phyloP scores from a whole-genome alignment of 257 asterid species.

The Solanum chiquidenum region DNA sequence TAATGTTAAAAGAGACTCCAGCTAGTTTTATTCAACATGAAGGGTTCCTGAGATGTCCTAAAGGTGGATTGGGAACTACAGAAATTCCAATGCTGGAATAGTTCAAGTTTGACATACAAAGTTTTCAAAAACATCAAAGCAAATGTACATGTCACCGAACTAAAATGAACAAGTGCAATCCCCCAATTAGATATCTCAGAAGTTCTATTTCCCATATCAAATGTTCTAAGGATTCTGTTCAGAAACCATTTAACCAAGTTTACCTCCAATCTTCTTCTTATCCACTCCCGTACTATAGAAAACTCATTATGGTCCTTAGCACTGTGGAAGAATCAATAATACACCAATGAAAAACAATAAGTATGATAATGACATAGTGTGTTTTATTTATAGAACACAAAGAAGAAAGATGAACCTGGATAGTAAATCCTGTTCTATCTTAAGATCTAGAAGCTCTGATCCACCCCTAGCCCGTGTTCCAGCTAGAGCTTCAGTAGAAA shows the following conservation, averaged over 20 bases:
- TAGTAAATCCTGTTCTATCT: constrained; percentile 79
- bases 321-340: constrained; percentile 29
- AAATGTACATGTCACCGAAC: not conserved
- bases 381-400: not conserved
- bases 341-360: not conserved
- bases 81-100: not conserved
- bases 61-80: not conserved
- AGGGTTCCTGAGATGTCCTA: not conserved
- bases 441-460: constrained; percentile 61
- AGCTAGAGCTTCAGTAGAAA: constrained; percentile 91
- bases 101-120: not conserved
- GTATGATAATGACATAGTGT: not conserved
- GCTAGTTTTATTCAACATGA: not conserved
- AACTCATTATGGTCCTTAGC: constrained; percentile 86
- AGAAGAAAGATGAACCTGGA: constrained; percentile 44
- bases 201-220: not conserved
- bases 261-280: constrained; percentile 73
- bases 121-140: not conserved
- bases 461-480: constrained; percentile 89
- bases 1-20: not conserved
- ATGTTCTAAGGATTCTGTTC: not conserved
- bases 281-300: constrained; percentile 74
- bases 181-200: not conserved
- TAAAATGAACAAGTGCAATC: not conserved
- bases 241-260: constrained; percentile 17